phyloP scores from a whole-genome alignment of 306 rosid species.

The Aeschynomene evenia region DNA sequence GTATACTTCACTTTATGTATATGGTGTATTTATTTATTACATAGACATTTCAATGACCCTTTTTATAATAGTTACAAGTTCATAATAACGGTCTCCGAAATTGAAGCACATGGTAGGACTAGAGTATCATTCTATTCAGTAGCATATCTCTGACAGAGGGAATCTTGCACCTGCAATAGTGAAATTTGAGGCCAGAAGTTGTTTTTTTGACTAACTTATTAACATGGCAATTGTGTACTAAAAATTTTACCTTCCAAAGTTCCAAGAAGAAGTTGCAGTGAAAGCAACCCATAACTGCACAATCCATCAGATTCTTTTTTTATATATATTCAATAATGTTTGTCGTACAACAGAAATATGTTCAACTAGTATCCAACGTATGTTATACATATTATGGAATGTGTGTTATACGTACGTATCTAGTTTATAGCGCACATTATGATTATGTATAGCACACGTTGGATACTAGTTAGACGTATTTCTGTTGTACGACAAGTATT shows the following conservation, averaged over 20 bases:
- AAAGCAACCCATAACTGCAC: conserved; percentile 47
- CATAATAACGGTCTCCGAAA: conserved; percentile 16
- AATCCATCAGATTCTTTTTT: conserved; percentile 5
- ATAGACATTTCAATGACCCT: neutral
- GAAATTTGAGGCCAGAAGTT: conserved; percentile 26
- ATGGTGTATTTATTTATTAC: neutral
- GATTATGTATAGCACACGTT: too few relatives aligned
- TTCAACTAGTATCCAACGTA: too few relatives aligned
- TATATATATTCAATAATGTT: too few relatives aligned
- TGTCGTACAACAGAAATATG: too few relatives aligned
- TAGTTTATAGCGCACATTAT: too few relatives aligned
- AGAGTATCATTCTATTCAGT: conserved; percentile 33
- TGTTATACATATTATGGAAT: too few relatives aligned
- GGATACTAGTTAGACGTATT: too few relatives aligned
- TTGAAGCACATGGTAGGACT: conserved; percentile 47
- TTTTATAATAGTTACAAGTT: neutral
- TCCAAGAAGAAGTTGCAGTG: conserved; percentile 21
- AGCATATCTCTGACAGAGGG: conserved; percentile 42
- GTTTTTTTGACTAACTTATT: conserved; percentile 47
- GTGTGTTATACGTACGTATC: too few relatives aligned
- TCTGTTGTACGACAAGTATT: too few relatives aligned
- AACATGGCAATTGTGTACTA: neutral
- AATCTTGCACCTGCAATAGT: conserved; percentile 34
- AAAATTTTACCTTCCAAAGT: conserved; percentile 30
- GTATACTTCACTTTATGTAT: neutral